Evolutionary conservation across 768 basidiomycete species (phyloP).

Genomic region (Rhizopogon rudus): DNA sequence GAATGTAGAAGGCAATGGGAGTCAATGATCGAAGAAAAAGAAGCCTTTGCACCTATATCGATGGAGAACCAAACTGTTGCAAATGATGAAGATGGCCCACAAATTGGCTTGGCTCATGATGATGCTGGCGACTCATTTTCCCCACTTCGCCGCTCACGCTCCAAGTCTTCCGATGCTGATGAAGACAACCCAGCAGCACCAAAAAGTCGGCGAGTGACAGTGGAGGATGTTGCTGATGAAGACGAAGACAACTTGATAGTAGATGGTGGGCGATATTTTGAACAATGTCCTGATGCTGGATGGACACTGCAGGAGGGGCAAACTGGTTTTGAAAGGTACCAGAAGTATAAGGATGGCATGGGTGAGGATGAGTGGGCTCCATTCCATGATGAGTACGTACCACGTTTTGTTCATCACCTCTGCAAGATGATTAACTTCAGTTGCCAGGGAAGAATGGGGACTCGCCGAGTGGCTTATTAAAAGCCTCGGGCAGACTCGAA

Average conservation of each 20-base stretch:
- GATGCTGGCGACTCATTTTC: too few species aligned
- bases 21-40: too few species aligned
- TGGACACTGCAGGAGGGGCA: background rate
- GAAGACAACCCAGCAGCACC: background rate
- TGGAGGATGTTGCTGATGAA: background rate
- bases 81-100: too few species aligned
- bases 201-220: background rate
- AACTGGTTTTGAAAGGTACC: background rate
- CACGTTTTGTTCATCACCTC: too few species aligned
- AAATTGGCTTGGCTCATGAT: too few species aligned
- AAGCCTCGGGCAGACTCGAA: slow-evolving; percentile 22
- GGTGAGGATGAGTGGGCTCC: slow-evolving; percentile 8
- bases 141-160: too few species aligned
- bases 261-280: background rate
- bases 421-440: background rate
- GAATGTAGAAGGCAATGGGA: background rate
- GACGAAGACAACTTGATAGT: background rate
- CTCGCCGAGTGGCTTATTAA: slow-evolving; percentile 28
- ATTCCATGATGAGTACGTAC: slow-evolving; percentile 13
- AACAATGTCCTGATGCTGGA: background rate
- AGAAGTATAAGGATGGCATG: background rate
- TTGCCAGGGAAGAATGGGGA: slow-evolving; percentile 25
- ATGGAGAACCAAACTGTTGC: too few species aligned
- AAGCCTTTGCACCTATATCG: too few species aligned
- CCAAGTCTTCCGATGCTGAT: too few species aligned